A percentile compares a stretch with the other conserved stretches of the same genome.
Evolutionary conservation across 2,329 filamentous ascomycete genomes (phyloP).

Genomic region (Alternaria hordeiaustralica): DNA sequence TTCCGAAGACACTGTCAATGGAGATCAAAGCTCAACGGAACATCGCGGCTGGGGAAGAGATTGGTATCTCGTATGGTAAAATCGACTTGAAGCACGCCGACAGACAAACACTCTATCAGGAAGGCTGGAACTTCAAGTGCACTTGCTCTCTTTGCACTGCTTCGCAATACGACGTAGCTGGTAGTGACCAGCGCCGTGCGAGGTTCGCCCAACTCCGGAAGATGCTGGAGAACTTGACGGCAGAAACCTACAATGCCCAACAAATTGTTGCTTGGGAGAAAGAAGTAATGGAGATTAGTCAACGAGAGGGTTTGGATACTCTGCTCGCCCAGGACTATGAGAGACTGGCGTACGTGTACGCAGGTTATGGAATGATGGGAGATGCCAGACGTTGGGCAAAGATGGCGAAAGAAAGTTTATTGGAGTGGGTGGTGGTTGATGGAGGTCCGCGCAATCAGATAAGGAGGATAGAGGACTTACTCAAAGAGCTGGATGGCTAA

Average conservation of each 20-base stretch:
- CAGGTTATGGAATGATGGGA: constrained; percentile 18
- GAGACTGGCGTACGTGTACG: constrained; percentile 35
- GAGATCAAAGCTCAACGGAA: constrained; percentile 28
- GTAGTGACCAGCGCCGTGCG: constrained; percentile 27
- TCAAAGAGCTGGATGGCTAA: constrained; percentile 23
- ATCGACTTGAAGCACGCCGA: constrained; percentile 27
- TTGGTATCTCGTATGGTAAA: constrained; percentile 30
- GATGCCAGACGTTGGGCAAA: constrained; percentile 27
- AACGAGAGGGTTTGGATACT: constrained; percentile 26
- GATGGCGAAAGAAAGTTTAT: constrained; percentile 26
- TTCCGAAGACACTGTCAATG: constrained; percentile 26
- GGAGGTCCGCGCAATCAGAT: constrained; percentile 20
- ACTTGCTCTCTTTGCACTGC: constrained; percentile 30
- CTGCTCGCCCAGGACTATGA: constrained; percentile 31
- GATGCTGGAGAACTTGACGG: constrained; percentile 22
- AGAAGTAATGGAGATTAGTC: constrained; percentile 29
- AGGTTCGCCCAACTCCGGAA: constrained; percentile 24
- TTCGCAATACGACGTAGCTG: constrained; percentile 14
- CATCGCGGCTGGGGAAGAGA: constrained; percentile 29
- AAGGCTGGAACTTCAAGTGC: constrained; percentile 33
- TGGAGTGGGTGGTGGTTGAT: constrained; percentile 29
- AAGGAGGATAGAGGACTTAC: constrained; percentile 22
- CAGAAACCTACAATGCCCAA: constrained; percentile 29
- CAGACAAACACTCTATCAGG: constrained; percentile 23
- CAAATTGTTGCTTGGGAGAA: constrained; percentile 32